Percentiles rank a stretch among this genome's conserved stretches.
Conservation (phyloP, 768 basidiomycete species). For the Suillus occidentalis region DNA sequence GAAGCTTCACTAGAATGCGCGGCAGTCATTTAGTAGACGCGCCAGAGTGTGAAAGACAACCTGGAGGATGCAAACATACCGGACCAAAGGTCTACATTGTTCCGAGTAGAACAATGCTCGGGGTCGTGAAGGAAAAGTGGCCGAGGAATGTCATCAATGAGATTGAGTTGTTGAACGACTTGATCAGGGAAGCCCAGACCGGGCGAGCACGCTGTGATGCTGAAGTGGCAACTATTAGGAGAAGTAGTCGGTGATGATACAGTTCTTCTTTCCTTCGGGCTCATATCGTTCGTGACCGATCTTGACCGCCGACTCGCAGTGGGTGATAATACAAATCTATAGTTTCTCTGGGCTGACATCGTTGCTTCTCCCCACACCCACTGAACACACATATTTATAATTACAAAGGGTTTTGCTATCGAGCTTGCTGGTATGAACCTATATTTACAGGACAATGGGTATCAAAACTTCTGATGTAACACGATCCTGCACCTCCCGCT, state of each 20-base stretch:
- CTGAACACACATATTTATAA: not conserved
- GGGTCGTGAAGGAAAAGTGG: conserved; percentile 25
- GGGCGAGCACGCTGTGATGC: not conserved
- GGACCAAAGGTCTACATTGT: conserved; percentile 31
- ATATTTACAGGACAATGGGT: not conserved
- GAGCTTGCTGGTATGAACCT: not conserved
- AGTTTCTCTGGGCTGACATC: not conserved
- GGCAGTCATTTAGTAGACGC: conserved; percentile 29
- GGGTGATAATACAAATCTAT: not conserved
- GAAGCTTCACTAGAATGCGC: conserved; percentile 22
- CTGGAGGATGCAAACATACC: conserved; percentile 25
- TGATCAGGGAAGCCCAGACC: conserved; percentile 18
- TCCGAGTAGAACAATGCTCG: conserved; percentile 22
- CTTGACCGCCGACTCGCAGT: not conserved
- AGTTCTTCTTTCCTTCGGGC: not conserved
- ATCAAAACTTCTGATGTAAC: not conserved
- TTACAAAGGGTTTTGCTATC: not conserved
- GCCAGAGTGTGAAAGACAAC: conserved; percentile 23
- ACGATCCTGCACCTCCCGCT: not conserved
- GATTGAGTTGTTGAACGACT: conserved; percentile 24
- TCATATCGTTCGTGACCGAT: not conserved
- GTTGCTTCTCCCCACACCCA: not conserved
- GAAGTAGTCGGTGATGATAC: not conserved
- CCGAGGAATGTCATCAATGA: conserved; percentile 28
- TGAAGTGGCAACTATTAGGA: not conserved